Evolutionary conservation across 208 protist species (phyloP).

Genomic region (Leishmania mexicana): DNA sequence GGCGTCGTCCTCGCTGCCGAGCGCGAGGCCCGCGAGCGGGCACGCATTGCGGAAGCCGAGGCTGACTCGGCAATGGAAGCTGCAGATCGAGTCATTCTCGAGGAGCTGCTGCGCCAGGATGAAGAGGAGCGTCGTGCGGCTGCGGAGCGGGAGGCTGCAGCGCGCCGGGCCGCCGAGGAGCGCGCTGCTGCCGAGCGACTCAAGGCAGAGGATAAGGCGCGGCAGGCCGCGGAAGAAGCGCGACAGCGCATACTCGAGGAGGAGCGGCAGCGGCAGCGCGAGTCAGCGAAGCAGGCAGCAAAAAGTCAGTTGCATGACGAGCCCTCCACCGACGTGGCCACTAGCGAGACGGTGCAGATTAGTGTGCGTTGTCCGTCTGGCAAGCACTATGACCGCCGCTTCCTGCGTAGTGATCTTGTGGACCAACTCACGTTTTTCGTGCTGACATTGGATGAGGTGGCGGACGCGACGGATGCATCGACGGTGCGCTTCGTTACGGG

Average conservation of each 20-base stretch:
- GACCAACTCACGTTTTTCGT: constrained; percentile 56
- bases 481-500: constrained; percentile 67
- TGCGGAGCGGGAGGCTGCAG: constrained; percentile 29
- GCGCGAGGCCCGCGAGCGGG: constrained; percentile 58
- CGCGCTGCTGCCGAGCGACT: constrained; percentile 23
- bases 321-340: constrained; percentile 38
- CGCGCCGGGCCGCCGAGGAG: constrained; percentile 26
- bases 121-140: constrained; percentile 21
- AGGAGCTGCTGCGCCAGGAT: constrained; percentile 29
- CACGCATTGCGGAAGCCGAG: constrained; percentile 51
- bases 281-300: constrained; percentile 20
- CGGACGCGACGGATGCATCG: constrained; percentile 26
- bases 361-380: constrained; percentile 56
- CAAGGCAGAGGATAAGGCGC: constrained; percentile 26
- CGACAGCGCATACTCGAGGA: constrained; percentile 17
- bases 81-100: constrained; percentile 60
- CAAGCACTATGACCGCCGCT: constrained; percentile 53
- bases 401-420: constrained; percentile 63
- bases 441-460: constrained; percentile 58
- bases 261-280: constrained; percentile 15
- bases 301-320: constrained; percentile 40
- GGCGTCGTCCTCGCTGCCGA: constrained; percentile 64
- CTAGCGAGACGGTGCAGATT: constrained; percentile 40
- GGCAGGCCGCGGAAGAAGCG: constrained; percentile 31
- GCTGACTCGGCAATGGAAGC: constrained; percentile 49